Evolutionary conservation across 2,329 filamentous ascomycete species (phyloP).

Genomic region (Orbilia javanica): DNA sequence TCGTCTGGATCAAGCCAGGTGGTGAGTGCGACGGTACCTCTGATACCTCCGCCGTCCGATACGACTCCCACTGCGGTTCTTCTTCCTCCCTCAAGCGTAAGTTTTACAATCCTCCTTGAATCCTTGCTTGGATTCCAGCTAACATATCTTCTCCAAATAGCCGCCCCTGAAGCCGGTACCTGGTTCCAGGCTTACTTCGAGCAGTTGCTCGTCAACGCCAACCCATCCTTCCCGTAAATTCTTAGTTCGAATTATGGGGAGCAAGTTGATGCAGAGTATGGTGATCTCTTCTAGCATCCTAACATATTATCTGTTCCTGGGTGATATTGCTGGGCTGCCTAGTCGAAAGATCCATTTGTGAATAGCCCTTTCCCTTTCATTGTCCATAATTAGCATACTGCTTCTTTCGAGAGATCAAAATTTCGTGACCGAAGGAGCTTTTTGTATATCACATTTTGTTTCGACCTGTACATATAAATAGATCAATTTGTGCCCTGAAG

Average conservation of each 20-base stretch:
- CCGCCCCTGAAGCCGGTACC: conserved; percentile 66
- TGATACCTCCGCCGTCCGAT: conserved; percentile 68
- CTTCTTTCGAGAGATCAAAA: conserved; percentile 21
- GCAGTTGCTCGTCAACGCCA: conserved; percentile 67
- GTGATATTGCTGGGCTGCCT: background rate
- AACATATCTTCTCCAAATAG: conserved; percentile 63
- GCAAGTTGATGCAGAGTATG: conserved; percentile 11
- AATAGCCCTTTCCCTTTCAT: conserved; percentile 53
- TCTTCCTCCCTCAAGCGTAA: conserved; percentile 63
- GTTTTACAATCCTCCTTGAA: conserved; percentile 37
- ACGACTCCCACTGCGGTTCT: conserved; percentile 71
- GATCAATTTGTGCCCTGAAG: conserved; percentile 47
- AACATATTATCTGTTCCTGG: background rate
- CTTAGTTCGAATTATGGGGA: conserved; percentile 19
- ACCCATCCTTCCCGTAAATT: conserved; percentile 60
- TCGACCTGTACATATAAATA: conserved; percentile 59
- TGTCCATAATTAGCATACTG: conserved; percentile 57
- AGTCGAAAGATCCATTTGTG: conserved; percentile 34
- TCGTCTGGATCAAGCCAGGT: conserved; percentile 65
- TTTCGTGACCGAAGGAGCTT: conserved; percentile 25
- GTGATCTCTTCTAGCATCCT: conserved; percentile 21
- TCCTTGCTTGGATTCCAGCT: background rate
- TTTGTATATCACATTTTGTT: conserved; percentile 58
- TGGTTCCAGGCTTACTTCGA: conserved; percentile 69
- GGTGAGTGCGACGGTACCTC: conserved; percentile 68